Evolutionary conservation across 768 basidiomycete genomes (phyloP).

Genomic region (Hericium rajendrae): DNA sequence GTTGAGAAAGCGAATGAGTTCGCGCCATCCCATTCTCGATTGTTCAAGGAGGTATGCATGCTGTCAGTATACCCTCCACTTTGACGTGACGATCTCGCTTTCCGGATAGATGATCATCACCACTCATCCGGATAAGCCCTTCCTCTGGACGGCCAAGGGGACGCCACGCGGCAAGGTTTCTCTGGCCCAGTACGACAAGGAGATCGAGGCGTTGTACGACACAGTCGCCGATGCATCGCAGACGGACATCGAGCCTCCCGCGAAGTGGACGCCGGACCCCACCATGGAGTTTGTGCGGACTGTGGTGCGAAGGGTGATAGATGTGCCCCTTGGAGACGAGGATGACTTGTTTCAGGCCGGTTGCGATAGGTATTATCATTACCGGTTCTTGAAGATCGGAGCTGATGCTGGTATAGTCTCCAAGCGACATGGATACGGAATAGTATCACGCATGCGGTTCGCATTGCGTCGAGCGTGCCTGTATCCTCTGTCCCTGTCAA

Average conservation of each 20-base stretch:
- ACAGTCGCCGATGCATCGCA: not conserved
- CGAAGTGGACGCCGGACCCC: not conserved
- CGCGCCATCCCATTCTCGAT: conserved; percentile 14
- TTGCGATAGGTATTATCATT: not conserved
- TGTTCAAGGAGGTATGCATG: conserved; percentile 15
- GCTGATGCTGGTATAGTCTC: not conserved
- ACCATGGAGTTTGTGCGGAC: not conserved
- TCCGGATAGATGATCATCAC: conserved; percentile 15
- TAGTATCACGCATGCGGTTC: not conserved
- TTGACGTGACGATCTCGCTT: not conserved
- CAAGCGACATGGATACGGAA: not conserved
- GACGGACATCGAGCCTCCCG: not conserved
- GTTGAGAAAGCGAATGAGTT: conserved; percentile 15
- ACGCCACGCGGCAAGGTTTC: conserved; percentile 9
- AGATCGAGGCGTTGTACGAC: conserved; percentile 10
- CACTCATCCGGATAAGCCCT: conserved; percentile 10
- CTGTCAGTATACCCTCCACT: not conserved
- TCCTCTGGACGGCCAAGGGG: conserved; percentile 14
- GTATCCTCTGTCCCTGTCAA: conserved; percentile 8
- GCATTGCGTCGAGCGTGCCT: not conserved
- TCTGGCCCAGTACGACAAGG: conserved; percentile 2
- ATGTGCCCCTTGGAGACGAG: not conserved
- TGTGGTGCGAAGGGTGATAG: not conserved
- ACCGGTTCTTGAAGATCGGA: not conserved
- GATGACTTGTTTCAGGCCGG: not conserved